Base-by-base conservation (phyloP, 768 basidiomycete species). In the Russula dissimulans region DNA sequence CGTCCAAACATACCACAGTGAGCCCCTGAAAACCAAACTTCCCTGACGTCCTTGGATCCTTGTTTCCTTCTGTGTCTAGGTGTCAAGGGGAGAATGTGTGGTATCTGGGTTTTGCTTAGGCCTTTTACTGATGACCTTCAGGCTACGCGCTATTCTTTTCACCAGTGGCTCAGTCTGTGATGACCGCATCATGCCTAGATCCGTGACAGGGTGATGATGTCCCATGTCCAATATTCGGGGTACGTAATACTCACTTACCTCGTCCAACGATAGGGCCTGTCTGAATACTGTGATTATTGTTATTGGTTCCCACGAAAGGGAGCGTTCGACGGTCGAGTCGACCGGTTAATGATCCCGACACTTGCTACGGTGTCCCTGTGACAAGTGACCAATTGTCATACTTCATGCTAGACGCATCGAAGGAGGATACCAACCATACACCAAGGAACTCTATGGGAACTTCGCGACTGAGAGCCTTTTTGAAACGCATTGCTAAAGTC, bases 391-490 rank as follows among this genome's bases (percentile, higher is more conserved):
- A 5, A 29, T 11, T 2, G n/a, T n/a, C n/a, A n/a, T n/a, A 26
- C 22, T 26, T 45, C 26, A 42, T 31, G 41, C 15, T 41, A 9
- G 8, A 17, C 26, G 4, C 22, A 22, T 26, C 3, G 34, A 8
- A 22, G 34, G 31, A 55, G 38, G 52, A 31, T 50, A 6, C 48
- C 39, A 79, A 87, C 88, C 88, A 91, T 51, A 89, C 83, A 0
- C 90, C 90, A 43, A 92, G 71, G 59, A n/a, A n/a, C n/a, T n/a
- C n/a, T n/a, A n/a, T n/a, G n/a, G 91, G 73, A 6, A 91, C 85
- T 34, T 75, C 71, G 41, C 76, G 79, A 54, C 82, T 87, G 67
- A 88, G 91, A 0, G 85, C 85, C 62, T 76, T 69, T 72, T 90
- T 91, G 72, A 88, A n/a, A 15, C 85, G 84, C 3, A 77, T 77